Conservation (phyloP, 805 yeast genomes). For the Candida berthetii region DNA sequence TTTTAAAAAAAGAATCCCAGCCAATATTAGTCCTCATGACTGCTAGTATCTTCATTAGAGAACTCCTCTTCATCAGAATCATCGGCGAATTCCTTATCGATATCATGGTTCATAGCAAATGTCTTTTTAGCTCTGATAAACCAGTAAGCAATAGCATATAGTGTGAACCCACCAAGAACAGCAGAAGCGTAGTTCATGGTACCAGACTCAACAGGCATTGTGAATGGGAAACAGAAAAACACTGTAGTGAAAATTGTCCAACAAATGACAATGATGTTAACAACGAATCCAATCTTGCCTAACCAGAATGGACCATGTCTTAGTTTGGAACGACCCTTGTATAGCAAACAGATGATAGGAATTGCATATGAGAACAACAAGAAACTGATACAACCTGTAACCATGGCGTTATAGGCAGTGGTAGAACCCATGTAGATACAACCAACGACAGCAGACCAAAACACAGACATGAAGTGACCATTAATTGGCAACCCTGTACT, state of each 20-base stretch:
- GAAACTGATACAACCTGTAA: conserved; percentile 54
- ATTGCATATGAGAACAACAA: conserved; percentile 51
- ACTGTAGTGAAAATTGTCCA: conserved; percentile 58
- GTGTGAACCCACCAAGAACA: conserved; percentile 41
- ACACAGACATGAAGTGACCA: conserved; percentile 51
- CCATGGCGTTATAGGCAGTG: conserved; percentile 62
- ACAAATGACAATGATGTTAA: conserved; percentile 41
- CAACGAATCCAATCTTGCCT: conserved; percentile 45
- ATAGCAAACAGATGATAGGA: conserved; percentile 43
- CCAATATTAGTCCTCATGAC: neutral
- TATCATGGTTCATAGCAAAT: conserved; percentile 22
- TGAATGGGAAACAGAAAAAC: conserved; percentile 60
- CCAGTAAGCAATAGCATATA: conserved; percentile 49
- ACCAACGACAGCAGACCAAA: conserved; percentile 48
- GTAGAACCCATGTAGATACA: conserved; percentile 60
- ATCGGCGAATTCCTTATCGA: conserved; percentile 19
- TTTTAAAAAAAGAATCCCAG: no score
- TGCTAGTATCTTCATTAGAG: neutral
- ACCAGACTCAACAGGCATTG: conserved; percentile 52
- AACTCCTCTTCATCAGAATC: conserved; percentile 5
- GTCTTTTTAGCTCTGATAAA: conserved; percentile 27
- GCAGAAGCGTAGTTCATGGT: conserved; percentile 66
- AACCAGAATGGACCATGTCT: conserved; percentile 65
- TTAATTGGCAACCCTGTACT: conserved; percentile 48
- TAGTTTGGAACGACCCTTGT: conserved; percentile 44